Evolutionary conservation across 2,329 filamentous ascomycete genomes (phyloP), one percentile per base, ranked within the genome.

Genomic region (Thyridium curvatum): DNA sequence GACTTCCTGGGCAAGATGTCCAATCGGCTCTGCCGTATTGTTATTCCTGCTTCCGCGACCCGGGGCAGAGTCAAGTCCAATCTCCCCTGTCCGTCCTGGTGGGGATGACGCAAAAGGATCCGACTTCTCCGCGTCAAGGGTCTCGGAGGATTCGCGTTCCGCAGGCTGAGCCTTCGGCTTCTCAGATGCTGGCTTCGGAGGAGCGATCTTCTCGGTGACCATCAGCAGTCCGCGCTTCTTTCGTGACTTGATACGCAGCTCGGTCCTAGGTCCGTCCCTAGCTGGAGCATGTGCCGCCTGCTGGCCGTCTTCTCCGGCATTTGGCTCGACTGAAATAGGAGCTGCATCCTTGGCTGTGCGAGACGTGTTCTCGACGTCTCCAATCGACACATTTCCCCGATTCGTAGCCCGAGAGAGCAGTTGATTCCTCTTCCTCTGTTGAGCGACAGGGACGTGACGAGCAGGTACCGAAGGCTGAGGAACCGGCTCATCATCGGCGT

Each of bases 221-320:
- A 74, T 60, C 32, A 75, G 48, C 8, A 77, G 48, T 2, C 72
- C 71, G 38, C 70, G 62, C 42, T 65, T 69, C 42, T 66, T 65
- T 41, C 65, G 61, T 14, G 68, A 56, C 42, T 61, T 67, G 37
- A 75, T 69, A 8, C 65, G 64, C 29, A 75, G 53, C 43, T 70
- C 66, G 14, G 68, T 68, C 35, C 62, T 64, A 8, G 55, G 61
- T 40, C 62, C 49, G 13, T 46, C 17, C 32, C 30, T 21, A 18
- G 12, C 15, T 9, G 29, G 10, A 34, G 43, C 28, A n/a, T 41
- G 35, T 17, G 28, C 18, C 7, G 32, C 21, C 18, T 31, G 30
- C 29, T 36, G 33, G 7, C 16, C 37, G 10, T n/a, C 18, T 14
- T 36, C 36, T 32, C 34, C 36, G 13, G 16, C 14, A 9, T n/a